phyloP scores from a whole-genome alignment of 192 early-diverging fungal species.

The Fimicolochytrium jonesii region DNA sequence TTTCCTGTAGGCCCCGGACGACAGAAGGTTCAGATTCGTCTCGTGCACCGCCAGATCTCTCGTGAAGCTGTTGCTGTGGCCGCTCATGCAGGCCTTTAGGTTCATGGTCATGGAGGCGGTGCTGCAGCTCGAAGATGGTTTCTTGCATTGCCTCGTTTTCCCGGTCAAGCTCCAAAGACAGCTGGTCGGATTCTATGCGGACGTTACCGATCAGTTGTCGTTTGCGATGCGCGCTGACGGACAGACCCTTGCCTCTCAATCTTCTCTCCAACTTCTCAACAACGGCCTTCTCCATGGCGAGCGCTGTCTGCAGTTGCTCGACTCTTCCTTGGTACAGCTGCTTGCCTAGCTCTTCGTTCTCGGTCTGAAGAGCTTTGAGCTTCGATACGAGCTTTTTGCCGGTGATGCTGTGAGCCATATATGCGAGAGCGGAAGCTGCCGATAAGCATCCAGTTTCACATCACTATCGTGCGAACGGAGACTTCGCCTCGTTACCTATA shows the following conservation, averaged over 20 bases:
- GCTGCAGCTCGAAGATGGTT: not conserved
- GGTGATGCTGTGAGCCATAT: constrained; percentile 23
- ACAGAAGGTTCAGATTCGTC: too few relatives aligned
- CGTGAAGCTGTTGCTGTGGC: too few relatives aligned
- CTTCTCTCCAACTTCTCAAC: not conserved
- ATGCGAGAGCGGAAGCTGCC: too few relatives aligned
- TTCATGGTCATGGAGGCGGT: not conserved
- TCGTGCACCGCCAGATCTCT: too few relatives aligned
- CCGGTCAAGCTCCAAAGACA: not conserved
- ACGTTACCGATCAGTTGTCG: not conserved
- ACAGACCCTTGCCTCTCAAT: not conserved
- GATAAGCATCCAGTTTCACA: too few relatives aligned
- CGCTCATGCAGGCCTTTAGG: too few relatives aligned
- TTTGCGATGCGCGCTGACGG: not conserved
- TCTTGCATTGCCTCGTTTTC: constrained; percentile 13
- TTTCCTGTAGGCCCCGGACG: too few relatives aligned
- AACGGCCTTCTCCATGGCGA: constrained; percentile 10
- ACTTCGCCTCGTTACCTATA: too few relatives aligned
- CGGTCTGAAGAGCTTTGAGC: constrained; percentile 18
- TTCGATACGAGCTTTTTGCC: constrained; percentile 25
- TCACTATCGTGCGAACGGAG: too few relatives aligned
- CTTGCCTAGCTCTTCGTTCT: constrained; percentile 33
- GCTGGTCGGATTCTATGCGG: not conserved
- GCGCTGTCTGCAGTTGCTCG: constrained; percentile 20
- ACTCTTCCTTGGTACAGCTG: constrained; percentile 23